Conservation (phyloP, 1,284 basidiomycete species). For the Hemileia vastatrix region DNA sequence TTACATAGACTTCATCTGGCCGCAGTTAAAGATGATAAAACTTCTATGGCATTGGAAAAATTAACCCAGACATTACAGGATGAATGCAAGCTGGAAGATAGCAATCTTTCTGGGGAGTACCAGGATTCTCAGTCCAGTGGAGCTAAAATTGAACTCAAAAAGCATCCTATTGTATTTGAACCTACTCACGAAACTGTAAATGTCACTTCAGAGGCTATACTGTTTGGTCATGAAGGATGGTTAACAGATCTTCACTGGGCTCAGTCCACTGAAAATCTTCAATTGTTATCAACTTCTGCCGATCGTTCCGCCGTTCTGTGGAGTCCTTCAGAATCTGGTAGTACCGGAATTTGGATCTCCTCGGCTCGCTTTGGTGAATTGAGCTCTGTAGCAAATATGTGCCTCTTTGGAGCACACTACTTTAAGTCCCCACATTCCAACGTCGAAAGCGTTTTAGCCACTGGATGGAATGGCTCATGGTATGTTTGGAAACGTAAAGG, state of each 20-base stretch:
- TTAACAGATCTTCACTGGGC: slow-evolving; percentile 74
- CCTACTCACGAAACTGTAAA: slow-evolving; percentile 55
- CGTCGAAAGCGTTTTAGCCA: slow-evolving; percentile 61
- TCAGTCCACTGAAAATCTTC: slow-evolving; percentile 45
- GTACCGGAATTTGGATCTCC: slow-evolving; percentile 64
- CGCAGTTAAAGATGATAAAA: slow-evolving; percentile 20
- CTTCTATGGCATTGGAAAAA: slow-evolving; percentile 24
- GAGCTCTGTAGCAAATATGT: slow-evolving; percentile 66
- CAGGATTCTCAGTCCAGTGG: slow-evolving; percentile 64
- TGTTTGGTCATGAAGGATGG: slow-evolving; percentile 82
- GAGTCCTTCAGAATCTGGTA: slow-evolving; percentile 55
- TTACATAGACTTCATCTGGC: slow-evolving; percentile 20
- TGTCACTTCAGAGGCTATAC: slow-evolving; percentile 77
- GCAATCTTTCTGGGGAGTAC: slow-evolving; percentile 43
- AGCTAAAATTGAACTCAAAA: slow-evolving; percentile 8
- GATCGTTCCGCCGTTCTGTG: slow-evolving; percentile 89
- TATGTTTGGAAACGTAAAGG: slow-evolving; percentile 58
- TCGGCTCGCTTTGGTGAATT: slow-evolving; percentile 81
- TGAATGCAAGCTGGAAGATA: slow-evolving; percentile 63
- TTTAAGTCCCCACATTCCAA: slow-evolving; percentile 43
- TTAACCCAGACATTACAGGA: slow-evolving; percentile 63
- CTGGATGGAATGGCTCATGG: slow-evolving; percentile 88
- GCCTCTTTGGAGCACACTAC: slow-evolving; percentile 79
- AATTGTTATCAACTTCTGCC: slow-evolving; percentile 73
- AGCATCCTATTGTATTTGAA: slow-evolving; percentile 22